These are phyloP conservation scores for Xylariaceae sp. DNA, from an alignment of 2,329 filamentous ascomycete species.

Conservation along the genomic window DNA sequence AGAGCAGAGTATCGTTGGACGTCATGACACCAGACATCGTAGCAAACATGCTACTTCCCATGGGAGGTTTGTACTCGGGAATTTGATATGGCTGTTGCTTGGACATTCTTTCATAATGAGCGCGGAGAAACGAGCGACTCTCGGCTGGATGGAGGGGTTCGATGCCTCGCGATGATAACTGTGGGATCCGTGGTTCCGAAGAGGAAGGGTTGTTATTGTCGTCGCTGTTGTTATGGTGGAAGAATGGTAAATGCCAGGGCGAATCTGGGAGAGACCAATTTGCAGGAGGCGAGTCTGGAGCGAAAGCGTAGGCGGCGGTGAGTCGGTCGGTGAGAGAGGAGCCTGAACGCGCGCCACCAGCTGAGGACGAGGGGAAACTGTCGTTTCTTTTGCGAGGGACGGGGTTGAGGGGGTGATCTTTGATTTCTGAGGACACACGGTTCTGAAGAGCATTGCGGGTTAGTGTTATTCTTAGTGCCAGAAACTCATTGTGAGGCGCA, in stretches of 20 bases:
- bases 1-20: constrained; percentile 46
- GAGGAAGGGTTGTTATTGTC: constrained; percentile 8
- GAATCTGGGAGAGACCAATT: constrained; percentile 13
- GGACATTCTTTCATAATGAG: constrained; percentile 23
- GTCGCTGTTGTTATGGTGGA: constrained; percentile 13
- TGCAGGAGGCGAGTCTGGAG: constrained; percentile 16
- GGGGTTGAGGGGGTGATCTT: too few species aligned
- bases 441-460: too few species aligned
- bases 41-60: constrained; percentile 36
- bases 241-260: constrained; percentile 8
- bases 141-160: constrained; percentile 16
- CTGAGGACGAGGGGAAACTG: constrained; percentile 2
- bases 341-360: constrained; percentile 10
- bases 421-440: too few species aligned
- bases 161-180: constrained; percentile 7
- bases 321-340: constrained; percentile 14
- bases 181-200: constrained; percentile 16
- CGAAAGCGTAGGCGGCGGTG: constrained; percentile 13
- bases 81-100: constrained; percentile 9
- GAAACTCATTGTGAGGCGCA: too few species aligned
- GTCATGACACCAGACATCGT: constrained; percentile 44
- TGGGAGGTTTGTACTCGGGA: constrained; percentile 45
- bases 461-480: too few species aligned
- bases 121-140: constrained; percentile 18
- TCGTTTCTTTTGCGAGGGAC: neutral